Base-by-base conservation (phyloP, 148 eudicot species). In the Chenopodium suecicum region DNA sequence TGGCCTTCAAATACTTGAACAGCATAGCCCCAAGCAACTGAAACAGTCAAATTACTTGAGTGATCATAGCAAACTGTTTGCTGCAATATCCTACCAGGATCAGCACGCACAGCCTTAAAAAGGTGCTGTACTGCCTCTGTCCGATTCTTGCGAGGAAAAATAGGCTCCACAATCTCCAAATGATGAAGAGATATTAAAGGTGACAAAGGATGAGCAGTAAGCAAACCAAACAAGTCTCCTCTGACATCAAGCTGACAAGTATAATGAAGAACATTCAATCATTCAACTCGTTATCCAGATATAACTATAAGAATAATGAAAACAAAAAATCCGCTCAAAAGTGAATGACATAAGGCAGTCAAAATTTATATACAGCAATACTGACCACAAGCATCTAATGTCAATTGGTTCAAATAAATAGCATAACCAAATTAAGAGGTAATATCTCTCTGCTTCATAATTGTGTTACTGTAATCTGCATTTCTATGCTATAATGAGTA, bases 21-120 rank as follows among this genome's bases (percentile, higher is more conserved):
- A 50, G 90, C 90, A 81, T 90, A 93, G n/a, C 98, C 97, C 97
- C 97, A 93, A 2, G 93, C 85, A 70, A 91, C 70, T 9, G 97
- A 89, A 47, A 91, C 69, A 7, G 97, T 82, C 85, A 90, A 65
- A 56, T 86, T 90, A 56, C 54, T 87, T 66, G 70, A 31, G 29
- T 56, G 76, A 77, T 91, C 88, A 70, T 91, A 88, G 87, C 94
- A 93, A 58, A 93, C 82, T 34, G 94, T 93, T 87, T 93, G 94
- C 82, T 93, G 97, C 82, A 93, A 68, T 37, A 91, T 37, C 7
- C 93, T 88, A 3, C 89, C 82, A 46, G 90, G 90, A 65, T 93
- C 97, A 37, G 83, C 52, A 23, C 74, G 76, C 0, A 82, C 89
- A 9, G 93, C 91, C 68, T 85, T 88, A 76, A 91, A 84, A 44